These are phyloP conservation scores for Rhodotorula sp. DNA, from an alignment of 1,284 basidiomycete genomes.

Conservation along the genomic window DNA sequence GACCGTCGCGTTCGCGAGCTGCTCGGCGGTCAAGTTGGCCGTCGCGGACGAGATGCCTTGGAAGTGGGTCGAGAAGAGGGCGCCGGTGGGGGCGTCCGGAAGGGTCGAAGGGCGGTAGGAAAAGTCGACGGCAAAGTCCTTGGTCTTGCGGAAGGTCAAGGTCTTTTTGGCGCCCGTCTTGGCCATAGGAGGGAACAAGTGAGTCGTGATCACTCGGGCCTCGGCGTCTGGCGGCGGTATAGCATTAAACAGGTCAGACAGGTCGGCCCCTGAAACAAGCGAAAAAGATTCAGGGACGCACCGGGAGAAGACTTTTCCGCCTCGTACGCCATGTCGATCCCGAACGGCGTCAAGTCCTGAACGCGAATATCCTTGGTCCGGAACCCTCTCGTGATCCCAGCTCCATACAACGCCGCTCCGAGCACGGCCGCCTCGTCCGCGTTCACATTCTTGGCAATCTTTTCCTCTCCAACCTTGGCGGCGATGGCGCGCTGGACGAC, in stretches of 20 bases:
- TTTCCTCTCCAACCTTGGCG: constrained; percentile 69
- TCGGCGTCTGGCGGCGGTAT: constrained; percentile 44
- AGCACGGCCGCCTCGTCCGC: constrained; percentile 95
- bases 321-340: constrained; percentile 72
- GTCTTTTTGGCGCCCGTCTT: constrained; percentile 77
- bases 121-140: constrained; percentile 67
- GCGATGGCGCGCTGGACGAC: constrained; percentile 83
- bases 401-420: constrained; percentile 82
- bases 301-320: constrained; percentile 54
- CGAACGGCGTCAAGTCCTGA: constrained; percentile 67
- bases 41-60: constrained; percentile 67
- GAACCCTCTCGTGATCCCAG: constrained; percentile 83
- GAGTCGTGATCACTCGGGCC: constrained; percentile 66
- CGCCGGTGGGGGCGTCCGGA: constrained; percentile 52
- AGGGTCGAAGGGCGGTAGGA: constrained; percentile 18
- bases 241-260: background rate
- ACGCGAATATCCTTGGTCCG: constrained; percentile 93
- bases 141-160: constrained; percentile 72
- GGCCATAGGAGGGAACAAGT: constrained; percentile 71
- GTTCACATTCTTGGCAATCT: constrained; percentile 91
- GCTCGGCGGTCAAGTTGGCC: constrained; percentile 70
- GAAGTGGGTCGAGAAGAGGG: constrained; percentile 67
- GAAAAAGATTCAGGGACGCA: constrained; percentile 2
- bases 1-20: constrained; percentile 64
- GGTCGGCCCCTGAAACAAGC: background rate